Evolutionary conservation across 2,329 filamentous ascomycete species (phyloP), one percentile per base, ranked within the genome.

Genomic region (Arthrobotrys megalospora): DNA sequence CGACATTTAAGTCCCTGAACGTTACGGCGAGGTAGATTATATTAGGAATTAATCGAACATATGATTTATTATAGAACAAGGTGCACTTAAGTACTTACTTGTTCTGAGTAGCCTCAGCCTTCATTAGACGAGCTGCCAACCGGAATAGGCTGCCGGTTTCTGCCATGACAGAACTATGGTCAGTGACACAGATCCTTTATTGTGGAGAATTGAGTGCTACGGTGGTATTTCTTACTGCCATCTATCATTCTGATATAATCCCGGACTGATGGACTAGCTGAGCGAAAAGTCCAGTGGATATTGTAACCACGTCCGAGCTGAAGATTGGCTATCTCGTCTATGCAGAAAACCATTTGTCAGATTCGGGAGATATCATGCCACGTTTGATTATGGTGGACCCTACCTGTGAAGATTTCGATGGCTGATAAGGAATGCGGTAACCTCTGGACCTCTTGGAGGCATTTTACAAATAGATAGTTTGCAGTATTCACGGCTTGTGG

Each of bases 161-260:
- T 68, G 47, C 14, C 24, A 52, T 14, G 2, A 19, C 36, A 32
- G 3, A 16, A 58, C 7, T 32, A 21, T 24, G 21, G 48, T 68
- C 24, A 68, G 38, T 47, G 50, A 38, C 21, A 34, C 36, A 28
- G 32, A 28, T 19, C 52, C 21, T 32, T n/a, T 19, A 11, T 52
- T 36, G 10, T 36, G 24, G 38, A 3, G 24, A 24, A 19, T 6
- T 8, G 11, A 36, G 12, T 47, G 43, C 21, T 45, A 53, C 34
- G 43, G 66, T 41, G 41, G 47, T 41, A 55, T 58, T 55, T 48
- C 50, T 70, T 70, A 70, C 66, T 70, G 10, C 66, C 66, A 41
- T 70, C 66, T 34, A 62, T 21, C 52, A 70, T 62, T 70, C 50
- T 48, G 10, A 62, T 70, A 28, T 70, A 70, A 34, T 70, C 66